Conservation (phyloP, 169 alveolate genomes). For the Plasmodium vivax region DNA sequence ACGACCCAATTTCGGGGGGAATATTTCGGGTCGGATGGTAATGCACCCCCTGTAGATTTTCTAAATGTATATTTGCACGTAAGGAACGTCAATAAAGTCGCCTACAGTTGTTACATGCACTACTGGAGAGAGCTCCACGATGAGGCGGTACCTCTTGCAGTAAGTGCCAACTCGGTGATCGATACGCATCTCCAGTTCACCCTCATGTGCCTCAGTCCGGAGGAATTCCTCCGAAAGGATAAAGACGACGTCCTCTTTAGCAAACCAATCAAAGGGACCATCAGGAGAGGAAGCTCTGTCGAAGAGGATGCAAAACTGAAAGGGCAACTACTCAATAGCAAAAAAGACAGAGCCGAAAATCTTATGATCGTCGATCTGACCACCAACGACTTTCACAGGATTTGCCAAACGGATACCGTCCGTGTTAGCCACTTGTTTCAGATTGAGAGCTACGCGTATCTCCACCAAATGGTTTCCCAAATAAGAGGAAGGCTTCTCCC, state of each 20-base stretch:
- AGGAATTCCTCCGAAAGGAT: conserved; percentile 72
- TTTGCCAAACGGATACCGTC: conserved; percentile 75
- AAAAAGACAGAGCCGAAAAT: conserved; percentile 80
- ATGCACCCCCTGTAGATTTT: background rate
- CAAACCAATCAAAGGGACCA: conserved; percentile 81
- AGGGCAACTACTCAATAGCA: conserved; percentile 34
- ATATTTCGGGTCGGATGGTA: background rate
- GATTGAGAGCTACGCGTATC: conserved; percentile 72
- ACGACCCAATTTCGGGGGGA: conserved; percentile 62
- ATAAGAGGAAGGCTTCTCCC: conserved; percentile 65
- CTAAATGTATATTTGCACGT: conserved; percentile 31
- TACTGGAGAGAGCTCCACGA: background rate
- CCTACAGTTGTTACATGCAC: conserved; percentile 25
- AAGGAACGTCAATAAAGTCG: conserved; percentile 46
- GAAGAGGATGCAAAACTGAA: conserved; percentile 73
- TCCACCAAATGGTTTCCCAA: conserved; percentile 80
- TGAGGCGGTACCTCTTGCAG: background rate
- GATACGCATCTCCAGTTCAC: background rate
- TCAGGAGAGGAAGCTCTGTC: conserved; percentile 70
- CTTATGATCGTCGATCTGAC: conserved; percentile 80
- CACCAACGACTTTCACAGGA: conserved; percentile 76
- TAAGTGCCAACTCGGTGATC: background rate
- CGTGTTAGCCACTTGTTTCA: conserved; percentile 62
- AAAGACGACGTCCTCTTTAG: conserved; percentile 68
- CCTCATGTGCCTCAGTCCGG: conserved; percentile 77